phyloP scores from a whole-genome alignment of 345 rosid species.

The Nephelium lappaceum region DNA sequence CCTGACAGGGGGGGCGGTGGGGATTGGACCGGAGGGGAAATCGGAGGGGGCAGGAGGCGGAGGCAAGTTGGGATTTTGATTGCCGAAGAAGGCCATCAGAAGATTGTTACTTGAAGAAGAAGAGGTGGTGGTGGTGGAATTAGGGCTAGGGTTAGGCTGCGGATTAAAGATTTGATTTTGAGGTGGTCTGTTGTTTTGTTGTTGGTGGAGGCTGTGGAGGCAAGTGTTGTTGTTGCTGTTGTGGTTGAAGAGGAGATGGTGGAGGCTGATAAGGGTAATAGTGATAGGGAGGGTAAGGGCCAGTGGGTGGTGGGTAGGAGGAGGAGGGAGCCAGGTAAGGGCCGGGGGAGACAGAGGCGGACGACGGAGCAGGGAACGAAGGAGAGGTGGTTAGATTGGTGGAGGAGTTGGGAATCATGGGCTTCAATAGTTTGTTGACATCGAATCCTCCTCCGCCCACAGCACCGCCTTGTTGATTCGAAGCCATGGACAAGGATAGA shows the following conservation, averaged over 20 bases:
- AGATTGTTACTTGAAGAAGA: conserved; percentile 27
- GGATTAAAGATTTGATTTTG: conserved; percentile 19
- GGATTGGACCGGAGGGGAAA: conserved; percentile 14
- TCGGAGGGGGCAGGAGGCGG: conserved; percentile 25
- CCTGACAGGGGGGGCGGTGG: conserved; percentile 36
- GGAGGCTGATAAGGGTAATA: conserved; percentile 36
- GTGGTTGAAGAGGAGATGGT: conserved; percentile 31
- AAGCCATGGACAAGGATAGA: conserved; percentile 28
- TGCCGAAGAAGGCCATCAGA: conserved; percentile 37
- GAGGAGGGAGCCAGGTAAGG: conserved; percentile 32
- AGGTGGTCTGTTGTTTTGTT: conserved; percentile 19
- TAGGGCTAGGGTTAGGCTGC: conserved; percentile 10
- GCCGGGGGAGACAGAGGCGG: conserved; percentile 23
- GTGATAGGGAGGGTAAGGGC: conserved; percentile 34
- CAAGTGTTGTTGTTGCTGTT: conserved; percentile 27
- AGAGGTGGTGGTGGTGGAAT: conserved; percentile 2
- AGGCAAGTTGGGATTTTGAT: conserved; percentile 19
- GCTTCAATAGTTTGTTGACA: conserved; percentile 41
- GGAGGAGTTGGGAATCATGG: conserved; percentile 28
- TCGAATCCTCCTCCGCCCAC: conserved; percentile 35
- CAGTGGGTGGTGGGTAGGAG: conserved; percentile 50
- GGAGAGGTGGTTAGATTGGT: conserved; percentile 21
- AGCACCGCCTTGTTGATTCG: conserved; percentile 22
- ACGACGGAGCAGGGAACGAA: conserved; percentile 25
- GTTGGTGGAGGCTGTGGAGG: conserved; percentile 19